These are phyloP conservation scores for Sclerotinia subarctica DNA, from an alignment of 2,329 filamentous ascomycete species.

Conservation along the genomic window DNA sequence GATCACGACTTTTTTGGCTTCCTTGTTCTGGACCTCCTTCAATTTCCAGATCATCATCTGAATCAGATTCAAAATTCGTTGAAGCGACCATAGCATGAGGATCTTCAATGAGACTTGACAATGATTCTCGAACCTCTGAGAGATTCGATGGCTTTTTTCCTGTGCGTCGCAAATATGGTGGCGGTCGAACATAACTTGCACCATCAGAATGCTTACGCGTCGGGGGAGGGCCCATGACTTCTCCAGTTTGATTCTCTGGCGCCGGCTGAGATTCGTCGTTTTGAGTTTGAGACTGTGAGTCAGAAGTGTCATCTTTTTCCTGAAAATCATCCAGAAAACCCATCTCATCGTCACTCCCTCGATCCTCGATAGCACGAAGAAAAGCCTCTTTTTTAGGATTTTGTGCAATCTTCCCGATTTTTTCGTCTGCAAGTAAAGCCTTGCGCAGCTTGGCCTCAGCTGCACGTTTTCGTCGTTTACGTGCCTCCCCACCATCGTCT, in stretches of 20 bases:
- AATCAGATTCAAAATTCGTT: slow-evolving; percentile 51
- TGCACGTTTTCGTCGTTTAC: slow-evolving; percentile 74
- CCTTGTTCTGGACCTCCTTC: slow-evolving; percentile 47
- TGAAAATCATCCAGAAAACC: slow-evolving; percentile 64
- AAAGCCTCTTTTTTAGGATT: slow-evolving; percentile 90
- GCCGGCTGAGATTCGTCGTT: slow-evolving; percentile 34
- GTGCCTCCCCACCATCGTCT: slow-evolving; percentile 78
- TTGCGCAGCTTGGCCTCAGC: slow-evolving; percentile 92
- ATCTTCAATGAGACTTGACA: slow-evolving; percentile 80
- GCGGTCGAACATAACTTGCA: slow-evolving; percentile 48
- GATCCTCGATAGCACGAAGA: slow-evolving; percentile 83
- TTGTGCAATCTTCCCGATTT: slow-evolving; percentile 83
- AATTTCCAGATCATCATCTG: slow-evolving; percentile 52
- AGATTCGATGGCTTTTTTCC: slow-evolving; percentile 69
- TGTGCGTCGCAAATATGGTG: slow-evolving; percentile 59
- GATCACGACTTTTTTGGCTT: slow-evolving; percentile 36
- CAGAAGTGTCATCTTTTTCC: slow-evolving; percentile 42
- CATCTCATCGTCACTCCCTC: slow-evolving; percentile 70
- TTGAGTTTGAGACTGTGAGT: slow-evolving; percentile 43
- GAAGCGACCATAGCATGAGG: slow-evolving; percentile 48
- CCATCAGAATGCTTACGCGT: slow-evolving; percentile 44
- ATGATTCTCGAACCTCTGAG: slow-evolving; percentile 75
- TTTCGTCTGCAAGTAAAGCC: slow-evolving; percentile 82
- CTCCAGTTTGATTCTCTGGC: slow-evolving; percentile 53
- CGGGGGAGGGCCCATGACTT: slow-evolving; percentile 33